Evolutionary conservation across 148 eudicot species (phyloP).

Genomic region (Chenopodium album): DNA sequence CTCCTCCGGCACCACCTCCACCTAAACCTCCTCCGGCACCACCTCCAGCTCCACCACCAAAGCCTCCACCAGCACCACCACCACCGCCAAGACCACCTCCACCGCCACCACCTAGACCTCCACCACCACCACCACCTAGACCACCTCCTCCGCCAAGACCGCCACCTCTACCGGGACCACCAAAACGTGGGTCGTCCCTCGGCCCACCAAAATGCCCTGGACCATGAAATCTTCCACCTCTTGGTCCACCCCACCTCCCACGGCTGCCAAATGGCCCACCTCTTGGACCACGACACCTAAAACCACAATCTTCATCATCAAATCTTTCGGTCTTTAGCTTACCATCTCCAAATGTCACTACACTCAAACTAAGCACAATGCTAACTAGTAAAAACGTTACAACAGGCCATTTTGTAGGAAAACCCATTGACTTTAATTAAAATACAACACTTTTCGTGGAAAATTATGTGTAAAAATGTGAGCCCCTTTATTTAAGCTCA

Average conservation of each 20-base stretch:
- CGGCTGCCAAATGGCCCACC: slow-evolving; percentile 21
- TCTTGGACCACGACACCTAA: slow-evolving; percentile 25
- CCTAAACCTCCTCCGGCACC: slow-evolving; percentile 19
- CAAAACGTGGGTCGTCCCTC: slow-evolving; percentile 11
- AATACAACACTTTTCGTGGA: not conserved
- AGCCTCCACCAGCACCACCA: slow-evolving; percentile 4
- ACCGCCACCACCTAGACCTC: slow-evolving; percentile 12
- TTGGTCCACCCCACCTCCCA: slow-evolving; percentile 23
- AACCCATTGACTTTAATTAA: slow-evolving; percentile 17
- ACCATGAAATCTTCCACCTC: slow-evolving; percentile 24
- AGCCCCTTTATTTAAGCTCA: not conserved
- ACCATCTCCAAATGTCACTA: slow-evolving; percentile 26
- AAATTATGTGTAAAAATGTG: not conserved
- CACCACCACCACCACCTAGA: slow-evolving; percentile 21
- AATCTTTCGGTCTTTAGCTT: slow-evolving; percentile 7
- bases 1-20: slow-evolving; percentile 12
- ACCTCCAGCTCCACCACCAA: slow-evolving; percentile 8
- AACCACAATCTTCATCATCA: slow-evolving; percentile 33
- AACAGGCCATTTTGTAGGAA: slow-evolving; percentile 1
- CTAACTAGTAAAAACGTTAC: slow-evolving; percentile 11
- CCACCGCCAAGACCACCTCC: slow-evolving; percentile 22
- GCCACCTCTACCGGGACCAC: slow-evolving; percentile 15
- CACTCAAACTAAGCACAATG: slow-evolving; percentile 30
- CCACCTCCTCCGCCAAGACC: slow-evolving; percentile 27
- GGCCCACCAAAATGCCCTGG: slow-evolving; percentile 17